Evolutionary conservation across 176 grass and related monocot genomes (phyloP).

Genomic region (Poa pratensis): DNA sequence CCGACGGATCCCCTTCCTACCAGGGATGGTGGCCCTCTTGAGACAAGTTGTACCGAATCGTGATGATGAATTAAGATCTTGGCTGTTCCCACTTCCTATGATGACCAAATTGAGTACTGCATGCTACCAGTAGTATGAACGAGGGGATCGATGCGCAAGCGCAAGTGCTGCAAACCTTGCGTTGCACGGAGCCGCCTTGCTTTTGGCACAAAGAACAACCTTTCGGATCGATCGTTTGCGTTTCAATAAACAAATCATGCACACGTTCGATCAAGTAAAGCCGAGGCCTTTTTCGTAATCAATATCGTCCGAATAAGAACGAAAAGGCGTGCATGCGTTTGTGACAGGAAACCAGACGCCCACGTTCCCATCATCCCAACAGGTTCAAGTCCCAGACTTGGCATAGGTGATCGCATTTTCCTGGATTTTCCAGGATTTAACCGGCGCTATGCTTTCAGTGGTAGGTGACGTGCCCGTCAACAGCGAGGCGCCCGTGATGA

Average conservation of each 20-base stretch:
- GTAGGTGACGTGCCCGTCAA: no score
- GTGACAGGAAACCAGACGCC: slow-evolving; percentile 20
- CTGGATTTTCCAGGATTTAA: no score
- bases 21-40: no score
- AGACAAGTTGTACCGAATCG: background rate
- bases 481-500: no score
- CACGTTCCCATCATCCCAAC: slow-evolving; percentile 35
- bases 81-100: slow-evolving; percentile 5
- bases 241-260: background rate
- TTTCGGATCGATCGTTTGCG: background rate
- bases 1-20: no score
- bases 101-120: background rate
- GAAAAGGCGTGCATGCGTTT: background rate
- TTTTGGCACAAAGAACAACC: background rate
- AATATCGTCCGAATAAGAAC: slow-evolving; percentile 3
- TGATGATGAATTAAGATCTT: background rate
- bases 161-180: slow-evolving; percentile 29
- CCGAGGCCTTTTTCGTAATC: slow-evolving; percentile 28
- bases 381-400: no score
- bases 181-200: slow-evolving; percentile 3
- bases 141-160: background rate
- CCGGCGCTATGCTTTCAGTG: no score
- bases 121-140: background rate
- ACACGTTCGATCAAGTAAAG: slow-evolving; percentile 25
- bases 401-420: no score